These are phyloP conservation scores for Zygosaccharomyces pseudobailii DNA, from an alignment of 1,139 yeast species.

Conservation along the genomic window DNA sequence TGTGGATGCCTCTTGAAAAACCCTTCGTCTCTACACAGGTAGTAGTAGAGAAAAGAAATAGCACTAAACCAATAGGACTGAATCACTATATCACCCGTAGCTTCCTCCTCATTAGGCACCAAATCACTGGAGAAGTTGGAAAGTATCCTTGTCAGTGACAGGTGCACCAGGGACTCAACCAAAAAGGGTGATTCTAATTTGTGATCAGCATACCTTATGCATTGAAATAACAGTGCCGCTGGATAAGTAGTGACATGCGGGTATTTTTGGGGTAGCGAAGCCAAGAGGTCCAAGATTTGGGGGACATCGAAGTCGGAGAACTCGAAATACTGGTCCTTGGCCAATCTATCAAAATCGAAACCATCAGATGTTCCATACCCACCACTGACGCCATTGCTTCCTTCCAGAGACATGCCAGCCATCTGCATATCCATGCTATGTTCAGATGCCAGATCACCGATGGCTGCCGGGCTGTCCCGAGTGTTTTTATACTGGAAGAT, in stretches of 20 bases:
- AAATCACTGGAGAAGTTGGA: conserved; percentile 41
- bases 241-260: conserved; percentile 58
- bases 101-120: conserved; percentile 7
- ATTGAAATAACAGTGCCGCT: conserved; percentile 63
- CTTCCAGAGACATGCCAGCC: conserved; percentile 35
- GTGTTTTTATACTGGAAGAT: conserved; percentile 26
- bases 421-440: conserved; percentile 50
- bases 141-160: conserved; percentile 58
- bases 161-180: conserved; percentile 54
- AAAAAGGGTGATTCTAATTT: conserved; percentile 50
- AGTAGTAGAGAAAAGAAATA: conserved; percentile 61
- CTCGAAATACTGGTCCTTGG: conserved; percentile 41
- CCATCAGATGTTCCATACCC: conserved; percentile 10
- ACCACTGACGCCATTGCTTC: conserved; percentile 17
- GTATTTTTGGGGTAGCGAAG: conserved; percentile 41
- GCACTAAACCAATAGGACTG: conserved; percentile 73
- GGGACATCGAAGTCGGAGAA: conserved; percentile 68
- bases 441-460: conserved; percentile 24
- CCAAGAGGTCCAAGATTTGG: conserved; percentile 51
- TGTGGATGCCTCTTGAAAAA: conserved; percentile 52
- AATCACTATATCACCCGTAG: conserved; percentile 62
- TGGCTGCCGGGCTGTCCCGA: conserved; percentile 17
- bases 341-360: conserved; percentile 33
- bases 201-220: conserved; percentile 58
- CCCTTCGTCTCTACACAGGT: conserved; percentile 50